phyloP scores from a whole-genome alignment of 352 stramenopile species.

The Globisporangium radiosum region DNA sequence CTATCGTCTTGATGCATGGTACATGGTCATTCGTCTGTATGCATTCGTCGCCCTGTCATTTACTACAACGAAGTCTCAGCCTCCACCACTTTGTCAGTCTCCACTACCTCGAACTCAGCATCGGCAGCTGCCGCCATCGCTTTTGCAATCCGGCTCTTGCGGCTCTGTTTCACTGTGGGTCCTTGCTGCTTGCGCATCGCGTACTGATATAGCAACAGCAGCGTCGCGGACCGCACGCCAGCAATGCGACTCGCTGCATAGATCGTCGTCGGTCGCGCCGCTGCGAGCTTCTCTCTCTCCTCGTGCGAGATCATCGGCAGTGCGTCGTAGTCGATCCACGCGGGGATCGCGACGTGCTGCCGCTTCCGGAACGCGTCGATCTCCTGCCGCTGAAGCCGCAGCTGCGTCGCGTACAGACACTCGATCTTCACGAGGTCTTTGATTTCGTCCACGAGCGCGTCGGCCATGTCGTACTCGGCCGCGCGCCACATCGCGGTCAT shows the following conservation, averaged over 20 bases:
- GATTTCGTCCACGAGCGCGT: conserved; percentile 35
- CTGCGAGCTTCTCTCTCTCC: conserved; percentile 91
- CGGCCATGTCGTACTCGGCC: conserved; percentile 37
- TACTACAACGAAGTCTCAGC: background rate
- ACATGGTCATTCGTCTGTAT: too few species aligned
- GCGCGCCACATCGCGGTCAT: conserved; percentile 57
- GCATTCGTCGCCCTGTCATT: background rate
- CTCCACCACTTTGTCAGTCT: background rate
- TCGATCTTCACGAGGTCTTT: conserved; percentile 71
- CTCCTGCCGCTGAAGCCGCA: conserved; percentile 92
- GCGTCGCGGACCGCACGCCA: conserved; percentile 73
- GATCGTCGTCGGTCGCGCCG: conserved; percentile 88
- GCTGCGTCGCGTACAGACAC: conserved; percentile 92
- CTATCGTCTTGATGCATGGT: too few species aligned
- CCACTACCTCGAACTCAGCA: background rate
- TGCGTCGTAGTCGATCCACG: conserved; percentile 88
- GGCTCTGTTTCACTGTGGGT: conserved; percentile 10
- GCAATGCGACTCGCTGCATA: conserved; percentile 93
- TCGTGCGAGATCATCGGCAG: conserved; percentile 96
- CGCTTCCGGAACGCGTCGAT: conserved; percentile 94
- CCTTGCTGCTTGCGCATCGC: conserved; percentile 42
- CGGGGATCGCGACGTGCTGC: conserved; percentile 91
- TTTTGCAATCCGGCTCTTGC: conserved; percentile 18
- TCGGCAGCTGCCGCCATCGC: background rate
- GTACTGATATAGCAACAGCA: conserved; percentile 72